A percentile compares a stretch with the other conserved stretches of the same genome.
phyloP scores from a whole-genome alignment of 1,284 basidiomycete genomes.

The Puccinia hordei region DNA sequence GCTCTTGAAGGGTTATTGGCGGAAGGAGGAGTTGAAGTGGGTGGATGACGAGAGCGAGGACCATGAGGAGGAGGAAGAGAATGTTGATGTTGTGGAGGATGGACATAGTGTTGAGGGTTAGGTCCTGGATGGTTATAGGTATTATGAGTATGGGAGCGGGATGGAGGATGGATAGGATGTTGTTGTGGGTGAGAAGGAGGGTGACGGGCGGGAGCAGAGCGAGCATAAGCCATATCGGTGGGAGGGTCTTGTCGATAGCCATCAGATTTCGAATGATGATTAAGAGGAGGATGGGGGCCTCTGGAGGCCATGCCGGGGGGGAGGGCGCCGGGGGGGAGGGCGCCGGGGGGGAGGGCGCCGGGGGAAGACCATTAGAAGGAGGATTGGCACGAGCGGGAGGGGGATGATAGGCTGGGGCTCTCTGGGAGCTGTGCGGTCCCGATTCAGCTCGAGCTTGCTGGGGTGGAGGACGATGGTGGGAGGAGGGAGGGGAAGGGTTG shows the following conservation, averaged over 20 bases:
- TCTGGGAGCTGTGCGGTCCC: constrained; percentile 20
- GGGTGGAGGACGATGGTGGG: background rate
- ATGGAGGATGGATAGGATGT: constrained; percentile 20
- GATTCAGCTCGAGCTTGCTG: constrained; percentile 4
- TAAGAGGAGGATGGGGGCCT: too few species aligned
- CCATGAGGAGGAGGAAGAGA: background rate
- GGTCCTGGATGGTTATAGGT: too few species aligned
- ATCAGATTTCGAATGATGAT: too few species aligned
- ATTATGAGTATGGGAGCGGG: background rate
- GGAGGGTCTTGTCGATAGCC: too few species aligned
- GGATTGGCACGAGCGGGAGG: constrained; percentile 52
- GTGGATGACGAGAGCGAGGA: background rate
- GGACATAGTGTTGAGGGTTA: background rate
- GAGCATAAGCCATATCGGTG: too few species aligned
- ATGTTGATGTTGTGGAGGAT: background rate
- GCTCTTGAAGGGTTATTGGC: background rate
- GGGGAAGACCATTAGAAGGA: constrained; percentile 54
- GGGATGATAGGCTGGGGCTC: constrained; percentile 45
- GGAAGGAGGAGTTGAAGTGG: background rate
- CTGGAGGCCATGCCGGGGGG: too few species aligned
- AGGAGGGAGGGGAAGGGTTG: constrained; percentile 51
- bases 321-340: too few species aligned
- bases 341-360: constrained; percentile 18
- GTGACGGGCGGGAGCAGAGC: constrained; percentile 52
- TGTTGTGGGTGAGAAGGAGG: constrained; percentile 35